Evolutionary conservation across 2,329 filamentous ascomycete species (phyloP).

Genomic region (Emergomyces africanus): DNA sequence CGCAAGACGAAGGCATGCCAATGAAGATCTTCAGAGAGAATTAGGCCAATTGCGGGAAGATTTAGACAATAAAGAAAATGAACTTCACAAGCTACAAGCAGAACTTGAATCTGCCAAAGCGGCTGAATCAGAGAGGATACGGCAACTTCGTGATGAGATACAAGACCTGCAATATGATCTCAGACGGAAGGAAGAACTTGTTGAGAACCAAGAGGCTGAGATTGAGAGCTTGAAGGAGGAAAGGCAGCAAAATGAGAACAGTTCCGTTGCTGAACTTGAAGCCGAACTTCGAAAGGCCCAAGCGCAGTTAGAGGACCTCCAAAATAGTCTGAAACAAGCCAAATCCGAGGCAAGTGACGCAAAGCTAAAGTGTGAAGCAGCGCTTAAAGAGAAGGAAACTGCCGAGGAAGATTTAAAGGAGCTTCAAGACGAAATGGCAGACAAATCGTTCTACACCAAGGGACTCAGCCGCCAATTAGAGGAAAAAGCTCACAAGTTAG

Average conservation of each 20-base stretch:
- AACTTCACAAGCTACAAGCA: slow-evolving; percentile 32
- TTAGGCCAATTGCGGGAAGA: slow-evolving; percentile 40
- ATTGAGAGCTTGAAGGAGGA: slow-evolving; percentile 54
- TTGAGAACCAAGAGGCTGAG: slow-evolving; percentile 65
- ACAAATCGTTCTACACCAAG: slow-evolving; percentile 66
- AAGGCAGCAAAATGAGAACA: slow-evolving; percentile 30
- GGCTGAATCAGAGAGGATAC: slow-evolving; percentile 44
- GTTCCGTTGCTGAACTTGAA: slow-evolving; percentile 35
- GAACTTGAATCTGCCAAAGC: slow-evolving; percentile 46
- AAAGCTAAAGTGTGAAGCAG: slow-evolving; percentile 35
- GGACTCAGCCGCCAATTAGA: slow-evolving; percentile 63
- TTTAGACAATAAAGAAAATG: slow-evolving; percentile 34
- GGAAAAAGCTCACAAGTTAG: slow-evolving; percentile 53
- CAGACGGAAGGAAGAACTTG: slow-evolving; percentile 58
- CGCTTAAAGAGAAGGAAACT: slow-evolving; percentile 39
- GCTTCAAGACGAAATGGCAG: slow-evolving; percentile 62
- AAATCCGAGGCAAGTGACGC: slow-evolving; percentile 26
- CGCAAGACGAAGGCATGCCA: slow-evolving; percentile 60
- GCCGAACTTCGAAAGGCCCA: slow-evolving; percentile 35
- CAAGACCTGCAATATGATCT: slow-evolving; percentile 63
- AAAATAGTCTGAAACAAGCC: slow-evolving; percentile 28
- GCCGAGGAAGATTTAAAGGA: slow-evolving; percentile 45
- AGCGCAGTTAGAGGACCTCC: slow-evolving; percentile 32
- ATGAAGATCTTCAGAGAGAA: slow-evolving; percentile 55
- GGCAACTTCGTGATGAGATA: slow-evolving; percentile 59